Percentiles rank a stretch among this genome's conserved stretches.
Evolutionary conservation across 1,139 yeast genomes (phyloP).

Genomic region (Nematodospora anomalae): DNA sequence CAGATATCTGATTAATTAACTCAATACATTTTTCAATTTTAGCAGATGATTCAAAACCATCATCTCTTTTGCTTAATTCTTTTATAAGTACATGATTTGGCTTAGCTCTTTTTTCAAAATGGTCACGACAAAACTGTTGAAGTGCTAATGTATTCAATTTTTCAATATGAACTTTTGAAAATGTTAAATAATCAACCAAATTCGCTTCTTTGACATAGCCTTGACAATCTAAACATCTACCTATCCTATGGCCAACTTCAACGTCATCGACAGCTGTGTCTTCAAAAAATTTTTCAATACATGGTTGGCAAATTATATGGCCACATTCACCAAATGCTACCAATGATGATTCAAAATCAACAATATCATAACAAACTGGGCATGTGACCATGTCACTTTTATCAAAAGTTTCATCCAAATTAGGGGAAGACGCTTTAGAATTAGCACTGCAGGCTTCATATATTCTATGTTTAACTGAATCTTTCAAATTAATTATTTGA

Average conservation of each 20-base stretch:
- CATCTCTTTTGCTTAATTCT: slow-evolving; percentile 29
- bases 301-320: slow-evolving; percentile 64
- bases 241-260: slow-evolving; percentile 34
- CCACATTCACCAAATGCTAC: slow-evolving; percentile 62
- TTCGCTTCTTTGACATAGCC: slow-evolving; percentile 38
- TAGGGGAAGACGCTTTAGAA: background rate
- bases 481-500: slow-evolving; percentile 8
- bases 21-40: slow-evolving; percentile 54
- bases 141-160: slow-evolving; percentile 12
- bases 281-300: slow-evolving; percentile 55
- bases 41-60: slow-evolving; percentile 49
- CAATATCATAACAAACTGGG: slow-evolving; percentile 65
- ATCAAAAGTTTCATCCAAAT: background rate
- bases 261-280: slow-evolving; percentile 22
- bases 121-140: slow-evolving; percentile 10
- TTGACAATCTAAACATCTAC: slow-evolving; percentile 57
- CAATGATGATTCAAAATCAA: slow-evolving; percentile 43
- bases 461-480: slow-evolving; percentile 3
- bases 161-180: slow-evolving; percentile 45
- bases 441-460: background rate
- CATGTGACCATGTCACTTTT: slow-evolving; percentile 48
- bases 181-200: slow-evolving; percentile 51
- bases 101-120: slow-evolving; percentile 9
- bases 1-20: slow-evolving; percentile 43
- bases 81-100: slow-evolving; percentile 21